phyloP scores from a whole-genome alignment of 768 basidiomycete genomes.

The Trametes elegans region DNA sequence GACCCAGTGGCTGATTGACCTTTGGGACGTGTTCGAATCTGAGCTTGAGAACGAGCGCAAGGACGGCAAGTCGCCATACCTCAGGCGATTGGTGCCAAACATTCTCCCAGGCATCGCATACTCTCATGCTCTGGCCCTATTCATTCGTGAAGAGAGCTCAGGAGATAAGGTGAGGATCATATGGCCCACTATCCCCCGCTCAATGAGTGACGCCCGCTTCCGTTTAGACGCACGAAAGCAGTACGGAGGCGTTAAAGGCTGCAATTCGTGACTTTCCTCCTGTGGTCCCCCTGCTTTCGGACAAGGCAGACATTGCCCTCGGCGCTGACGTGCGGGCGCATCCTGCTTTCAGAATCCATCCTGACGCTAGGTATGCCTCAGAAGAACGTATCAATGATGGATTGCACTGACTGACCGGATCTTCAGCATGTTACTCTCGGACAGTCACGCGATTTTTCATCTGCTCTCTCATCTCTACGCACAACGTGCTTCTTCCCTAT shows the following conservation, averaged over 20 bases:
- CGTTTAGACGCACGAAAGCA: constrained; percentile 39
- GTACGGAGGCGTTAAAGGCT: constrained; percentile 66
- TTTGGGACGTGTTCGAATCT: constrained; percentile 49
- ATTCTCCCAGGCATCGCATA: constrained; percentile 79
- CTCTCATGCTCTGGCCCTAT: constrained; percentile 65
- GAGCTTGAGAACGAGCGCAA: constrained; percentile 12
- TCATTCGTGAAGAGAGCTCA: constrained; percentile 42
- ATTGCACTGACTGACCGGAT: background rate
- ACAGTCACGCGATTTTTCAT: constrained; percentile 55
- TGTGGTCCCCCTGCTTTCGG: constrained; percentile 77
- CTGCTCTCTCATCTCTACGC: constrained; percentile 88
- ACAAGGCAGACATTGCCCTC: constrained; percentile 75
- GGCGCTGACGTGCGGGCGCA: constrained; percentile 57
- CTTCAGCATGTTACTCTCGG: constrained; percentile 20
- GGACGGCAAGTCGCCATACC: constrained; percentile 38
- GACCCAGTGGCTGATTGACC: constrained; percentile 74
- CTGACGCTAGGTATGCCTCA: constrained; percentile 58
- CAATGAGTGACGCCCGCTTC: background rate
- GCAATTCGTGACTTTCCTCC: constrained; percentile 81
- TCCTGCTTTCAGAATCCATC: constrained; percentile 65
- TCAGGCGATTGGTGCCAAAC: constrained; percentile 25
- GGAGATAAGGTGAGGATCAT: constrained; percentile 31
- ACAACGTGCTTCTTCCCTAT: constrained; percentile 69
- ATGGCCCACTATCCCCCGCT: no score
- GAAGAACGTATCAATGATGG: background rate